A percentile compares a stretch with the other conserved stretches of the same genome.
These are phyloP conservation scores for Trametes pubescens DNA, from an alignment of 1,284 basidiomycete species.

Conservation along the genomic window DNA sequence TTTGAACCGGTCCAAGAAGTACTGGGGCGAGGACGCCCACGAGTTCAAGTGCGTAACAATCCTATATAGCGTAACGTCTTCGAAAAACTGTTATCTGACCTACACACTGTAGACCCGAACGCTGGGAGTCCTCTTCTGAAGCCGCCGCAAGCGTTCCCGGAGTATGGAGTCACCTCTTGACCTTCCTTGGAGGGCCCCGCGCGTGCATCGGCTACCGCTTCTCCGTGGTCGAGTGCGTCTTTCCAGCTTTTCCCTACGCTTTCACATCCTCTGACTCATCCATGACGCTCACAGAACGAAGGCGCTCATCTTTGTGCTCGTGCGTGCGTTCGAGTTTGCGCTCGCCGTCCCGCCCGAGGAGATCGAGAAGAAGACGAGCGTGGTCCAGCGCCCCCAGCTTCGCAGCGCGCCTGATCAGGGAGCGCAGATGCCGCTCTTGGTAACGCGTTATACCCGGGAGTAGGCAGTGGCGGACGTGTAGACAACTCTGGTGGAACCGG, in stretches of 20 bases:
- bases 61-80: no score
- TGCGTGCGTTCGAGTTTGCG: conserved; percentile 64
- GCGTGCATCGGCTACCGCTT: conserved; percentile 78
- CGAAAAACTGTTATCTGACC: neutral
- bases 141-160: conserved; percentile 57
- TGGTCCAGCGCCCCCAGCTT: conserved; percentile 34
- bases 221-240: conserved; percentile 65
- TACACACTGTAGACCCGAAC: conserved; percentile 55
- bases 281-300: conserved; percentile 57
- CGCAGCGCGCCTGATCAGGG: conserved; percentile 22
- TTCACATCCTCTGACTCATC: conserved; percentile 54
- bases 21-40: conserved; percentile 64
- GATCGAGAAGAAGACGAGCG: conserved; percentile 28
- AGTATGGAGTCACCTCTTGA: conserved; percentile 63
- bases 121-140: conserved; percentile 60
- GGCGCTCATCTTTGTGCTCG: conserved; percentile 43
- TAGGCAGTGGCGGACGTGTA: neutral
- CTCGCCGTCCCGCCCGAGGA: conserved; percentile 50
- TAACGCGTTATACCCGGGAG: conserved; percentile 15
- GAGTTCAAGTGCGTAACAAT: conserved; percentile 53
- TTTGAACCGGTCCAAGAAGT: conserved; percentile 53
- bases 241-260: neutral
- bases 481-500: no score
- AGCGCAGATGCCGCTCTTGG: conserved; percentile 35
- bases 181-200: conserved; percentile 66